Conservation (phyloP, 345 rosid species). For the Carallia brachiata region DNA sequence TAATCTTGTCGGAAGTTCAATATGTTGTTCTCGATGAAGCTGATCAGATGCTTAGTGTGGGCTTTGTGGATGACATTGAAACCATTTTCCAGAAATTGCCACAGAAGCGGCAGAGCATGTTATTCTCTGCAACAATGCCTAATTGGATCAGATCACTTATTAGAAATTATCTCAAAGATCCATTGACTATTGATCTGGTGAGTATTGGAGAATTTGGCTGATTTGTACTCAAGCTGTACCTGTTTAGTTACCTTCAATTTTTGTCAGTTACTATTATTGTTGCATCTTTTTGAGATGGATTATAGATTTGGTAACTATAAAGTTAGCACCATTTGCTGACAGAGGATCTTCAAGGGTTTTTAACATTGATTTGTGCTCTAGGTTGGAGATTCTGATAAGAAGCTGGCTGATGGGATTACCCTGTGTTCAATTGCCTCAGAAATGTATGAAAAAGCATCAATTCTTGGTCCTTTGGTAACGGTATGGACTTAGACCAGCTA, state of each 20-base stretch:
- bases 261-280: neutral
- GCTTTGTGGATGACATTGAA: slow-evolving; percentile 95
- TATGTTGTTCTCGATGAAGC: slow-evolving; percentile 91
- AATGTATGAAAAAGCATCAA: slow-evolving; percentile 51
- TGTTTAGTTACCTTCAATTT: neutral
- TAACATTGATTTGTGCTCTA: slow-evolving; percentile 27
- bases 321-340: no score
- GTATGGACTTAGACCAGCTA: slow-evolving; percentile 37
- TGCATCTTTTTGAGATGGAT: neutral
- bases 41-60: slow-evolving; percentile 98
- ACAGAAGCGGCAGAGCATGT: slow-evolving; percentile 73
- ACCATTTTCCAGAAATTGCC: slow-evolving; percentile 70
- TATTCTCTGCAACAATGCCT: slow-evolving; percentile 99
- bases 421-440: slow-evolving; percentile 65
- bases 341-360: neutral
- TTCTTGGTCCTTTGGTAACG: slow-evolving; percentile 75
- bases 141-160: slow-evolving; percentile 76
- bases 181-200: slow-evolving; percentile 90
- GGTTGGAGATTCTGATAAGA: slow-evolving; percentile 95
- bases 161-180: slow-evolving; percentile 63
- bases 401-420: slow-evolving; percentile 89
- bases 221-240: neutral
- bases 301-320: no score
- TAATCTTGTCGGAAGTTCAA: slow-evolving; percentile 74
- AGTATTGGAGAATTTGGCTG: slow-evolving; percentile 25